Evolutionary conservation across 2,329 filamentous ascomycete species (phyloP).

Genomic region (Metarhizium robertsii): DNA sequence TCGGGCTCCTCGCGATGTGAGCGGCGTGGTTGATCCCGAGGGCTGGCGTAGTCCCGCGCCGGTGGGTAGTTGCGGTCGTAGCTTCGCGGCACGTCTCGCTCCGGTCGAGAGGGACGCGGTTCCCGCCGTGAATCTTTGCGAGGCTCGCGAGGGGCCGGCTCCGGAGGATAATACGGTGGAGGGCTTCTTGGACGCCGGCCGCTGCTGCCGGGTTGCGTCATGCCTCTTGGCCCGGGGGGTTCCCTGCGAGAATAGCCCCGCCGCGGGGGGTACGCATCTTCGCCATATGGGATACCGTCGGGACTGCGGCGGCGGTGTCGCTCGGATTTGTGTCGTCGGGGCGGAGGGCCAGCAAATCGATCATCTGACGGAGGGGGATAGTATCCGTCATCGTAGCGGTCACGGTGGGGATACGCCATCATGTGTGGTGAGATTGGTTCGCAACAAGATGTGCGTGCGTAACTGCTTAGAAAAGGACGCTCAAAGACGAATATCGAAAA

Average conservation of each 20-base stretch:
- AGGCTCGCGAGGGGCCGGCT: slow-evolving; percentile 5
- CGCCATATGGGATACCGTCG: slow-evolving; percentile 3
- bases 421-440: neutral
- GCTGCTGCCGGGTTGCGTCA: neutral
- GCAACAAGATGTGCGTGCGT: neutral
- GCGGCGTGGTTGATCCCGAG: slow-evolving; percentile 1
- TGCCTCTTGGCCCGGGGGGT: slow-evolving; percentile 1
- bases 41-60: neutral
- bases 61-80: slow-evolving; percentile 1
- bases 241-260: slow-evolving; percentile 7
- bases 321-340: slow-evolving; percentile 16
- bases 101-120: neutral
- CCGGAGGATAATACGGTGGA: slow-evolving; percentile 4
- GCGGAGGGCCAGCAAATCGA: slow-evolving; percentile 4
- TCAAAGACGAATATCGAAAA: neutral
- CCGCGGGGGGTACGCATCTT: slow-evolving; percentile 7
- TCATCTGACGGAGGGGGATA: slow-evolving; percentile 5
- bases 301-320: slow-evolving; percentile 10
- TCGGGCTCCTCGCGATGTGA: slow-evolving; percentile 8
- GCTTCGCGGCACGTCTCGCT: neutral
- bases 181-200: slow-evolving; percentile 9
- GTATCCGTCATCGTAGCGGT: slow-evolving; percentile 17
- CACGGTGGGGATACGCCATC: slow-evolving; percentile 14
- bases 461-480: neutral
- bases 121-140: neutral